Evolutionary conservation across 352 stramenopile species (phyloP).

Genomic region (Phytophthora foliorum): DNA sequence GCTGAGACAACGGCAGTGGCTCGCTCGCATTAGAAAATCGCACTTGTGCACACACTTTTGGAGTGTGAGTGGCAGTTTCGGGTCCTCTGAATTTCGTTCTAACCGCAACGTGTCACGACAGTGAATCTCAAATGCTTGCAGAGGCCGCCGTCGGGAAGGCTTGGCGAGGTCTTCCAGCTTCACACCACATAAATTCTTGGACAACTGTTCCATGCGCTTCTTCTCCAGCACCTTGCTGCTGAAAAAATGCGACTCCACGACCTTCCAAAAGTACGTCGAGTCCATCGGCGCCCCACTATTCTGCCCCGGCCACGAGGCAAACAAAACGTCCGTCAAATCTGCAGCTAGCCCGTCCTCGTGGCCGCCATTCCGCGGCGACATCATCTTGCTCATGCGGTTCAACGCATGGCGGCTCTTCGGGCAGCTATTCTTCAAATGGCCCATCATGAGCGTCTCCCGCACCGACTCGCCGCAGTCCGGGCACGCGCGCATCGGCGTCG

Average conservation of each 20-base stretch:
- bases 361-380: conserved; percentile 34
- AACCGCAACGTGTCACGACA: conserved; percentile 78
- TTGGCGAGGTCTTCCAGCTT: conserved; percentile 77
- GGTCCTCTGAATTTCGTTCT: conserved; percentile 47
- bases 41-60: conserved; percentile 75
- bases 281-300: conserved; percentile 76
- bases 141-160: conserved; percentile 28
- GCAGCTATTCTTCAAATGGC: conserved; percentile 73
- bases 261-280: conserved; percentile 82
- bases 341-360: conserved; percentile 35
- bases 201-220: conserved; percentile 77
- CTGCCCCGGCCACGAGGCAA: conserved; percentile 83
- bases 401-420: conserved; percentile 41
- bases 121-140: conserved; percentile 55
- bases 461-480: conserved; percentile 74
- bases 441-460: conserved; percentile 73
- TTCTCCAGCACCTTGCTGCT: conserved; percentile 69
- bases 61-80: conserved; percentile 44
- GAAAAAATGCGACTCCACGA: conserved; percentile 79
- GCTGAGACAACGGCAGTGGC: conserved; percentile 66
- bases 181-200: conserved; percentile 71
- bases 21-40: conserved; percentile 84
- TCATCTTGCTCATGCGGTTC: conserved; percentile 52
- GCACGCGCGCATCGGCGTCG: conserved; percentile 53
- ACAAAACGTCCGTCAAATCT: conserved; percentile 82